Base-by-base conservation (phyloP, 1,139 yeast species). In the Yamadazyma songkhlaensis region DNA sequence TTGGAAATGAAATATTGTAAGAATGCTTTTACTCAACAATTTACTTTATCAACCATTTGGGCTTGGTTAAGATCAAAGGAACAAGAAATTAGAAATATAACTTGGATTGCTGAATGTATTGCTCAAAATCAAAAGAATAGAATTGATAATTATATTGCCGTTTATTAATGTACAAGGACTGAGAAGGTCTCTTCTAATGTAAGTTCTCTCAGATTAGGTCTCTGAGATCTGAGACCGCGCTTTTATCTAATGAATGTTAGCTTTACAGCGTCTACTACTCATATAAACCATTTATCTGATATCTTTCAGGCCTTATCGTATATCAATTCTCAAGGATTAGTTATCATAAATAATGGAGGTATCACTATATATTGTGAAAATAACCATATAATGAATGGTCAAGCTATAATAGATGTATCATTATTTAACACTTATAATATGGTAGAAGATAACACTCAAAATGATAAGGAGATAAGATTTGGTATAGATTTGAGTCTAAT, bases 71-170 rank as follows among this genome's bases (percentile, higher is more conserved):
- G 89, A 64, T 81, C 96, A 13, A 85, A 86, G 55, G 98, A 94
- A 64, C 98, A 94, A 65, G 99, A 94, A 63, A 79, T 94, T 43
- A 78, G 98, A 62, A 94, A 94, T 60, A 82, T 94, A 47, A 87
- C 97, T 15, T 94, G 98, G 98, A 90, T 94, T 45, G 96, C 97
- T 34, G 99, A 94, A 67, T 94, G 99, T 68, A 84, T 84, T 63
- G 90, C 92, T 32, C 94, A 85, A 58, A 83, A 82, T 55, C 95
- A 85, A 69, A 83, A 84, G 63, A 86, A 81, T 55, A 79, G 89
- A 64, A 82, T 85, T 43, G 83, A 81, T 51, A 83, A 82, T 57
- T 85, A 84, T 57, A 84, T 84, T 41, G 70, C 89, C 35, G 92
- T 84, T 32, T 84, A 77, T 50, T 48, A 43, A 20, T 11, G 20